phyloP scores from a whole-genome alignment of 2,329 filamentous ascomycete genomes.

The Diaporthe velutina region DNA sequence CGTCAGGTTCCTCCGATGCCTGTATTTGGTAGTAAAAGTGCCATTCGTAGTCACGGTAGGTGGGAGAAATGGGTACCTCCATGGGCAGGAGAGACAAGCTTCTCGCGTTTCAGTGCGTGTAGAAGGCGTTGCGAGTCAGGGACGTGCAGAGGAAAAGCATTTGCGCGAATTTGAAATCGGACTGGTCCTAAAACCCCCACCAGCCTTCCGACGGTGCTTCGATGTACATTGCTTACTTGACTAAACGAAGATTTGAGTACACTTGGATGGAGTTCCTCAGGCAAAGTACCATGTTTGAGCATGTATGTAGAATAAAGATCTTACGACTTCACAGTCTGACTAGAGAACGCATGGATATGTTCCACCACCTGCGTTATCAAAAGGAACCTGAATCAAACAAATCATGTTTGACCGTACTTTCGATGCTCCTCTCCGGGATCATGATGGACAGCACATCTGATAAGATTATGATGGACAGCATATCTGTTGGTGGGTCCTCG shows the following conservation, averaged over 20 bases:
- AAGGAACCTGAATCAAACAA: not conserved
- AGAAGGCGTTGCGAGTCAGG: not conserved
- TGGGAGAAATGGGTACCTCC: not conserved
- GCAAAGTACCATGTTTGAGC: not conserved
- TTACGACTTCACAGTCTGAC: not conserved
- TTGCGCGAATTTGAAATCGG: not conserved
- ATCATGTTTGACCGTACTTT: not conserved
- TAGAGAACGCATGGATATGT: no score
- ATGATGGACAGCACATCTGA: not conserved
- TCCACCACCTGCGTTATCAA: not conserved
- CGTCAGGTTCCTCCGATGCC: not conserved
- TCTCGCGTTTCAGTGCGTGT: not conserved
- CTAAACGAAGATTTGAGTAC: not conserved
- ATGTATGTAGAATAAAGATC: not conserved
- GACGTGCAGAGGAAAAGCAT: not conserved
- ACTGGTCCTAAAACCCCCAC: no score
- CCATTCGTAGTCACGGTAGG: not conserved
- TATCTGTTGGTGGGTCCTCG: conserved; percentile 2
- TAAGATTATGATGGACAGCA: conserved; percentile 11
- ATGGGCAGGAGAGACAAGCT: not conserved
- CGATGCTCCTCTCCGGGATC: not conserved
- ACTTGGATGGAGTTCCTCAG: not conserved
- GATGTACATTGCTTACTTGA: not conserved
- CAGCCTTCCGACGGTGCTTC: not conserved
- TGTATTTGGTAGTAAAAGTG: not conserved